Conservation (phyloP, 805 yeast species). For the Zygosaccharomyces bisporus region DNA sequence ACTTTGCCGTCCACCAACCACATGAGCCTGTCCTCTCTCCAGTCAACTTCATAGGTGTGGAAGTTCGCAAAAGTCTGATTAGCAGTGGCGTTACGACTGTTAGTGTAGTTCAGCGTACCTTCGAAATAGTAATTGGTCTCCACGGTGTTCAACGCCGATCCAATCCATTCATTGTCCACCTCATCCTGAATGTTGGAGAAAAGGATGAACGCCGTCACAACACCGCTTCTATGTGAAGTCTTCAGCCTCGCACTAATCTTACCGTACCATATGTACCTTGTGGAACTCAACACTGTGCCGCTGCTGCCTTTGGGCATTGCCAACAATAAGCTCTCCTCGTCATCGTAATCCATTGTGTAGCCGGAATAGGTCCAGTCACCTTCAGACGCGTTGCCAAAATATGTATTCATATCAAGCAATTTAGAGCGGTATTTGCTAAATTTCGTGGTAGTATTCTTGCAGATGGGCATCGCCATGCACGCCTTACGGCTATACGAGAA, state of each 20-base stretch:
- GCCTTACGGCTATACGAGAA: conserved; percentile 57
- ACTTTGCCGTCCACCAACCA: conserved; percentile 72
- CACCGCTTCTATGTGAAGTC: conserved; percentile 75
- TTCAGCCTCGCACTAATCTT: conserved; percentile 65
- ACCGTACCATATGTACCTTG: conserved; percentile 85
- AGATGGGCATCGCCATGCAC: conserved; percentile 84
- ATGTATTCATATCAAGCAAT: conserved; percentile 39
- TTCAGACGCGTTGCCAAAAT: conserved; percentile 67
- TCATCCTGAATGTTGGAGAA: conserved; percentile 87
- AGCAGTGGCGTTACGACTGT: conserved; percentile 43
- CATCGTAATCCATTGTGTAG: conserved; percentile 48
- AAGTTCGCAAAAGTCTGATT: conserved; percentile 59
- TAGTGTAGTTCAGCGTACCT: conserved; percentile 66
- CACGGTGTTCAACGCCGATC: conserved; percentile 59
- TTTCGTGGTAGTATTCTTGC: conserved; percentile 45
- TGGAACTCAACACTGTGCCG: conserved; percentile 79
- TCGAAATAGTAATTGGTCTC: conserved; percentile 78
- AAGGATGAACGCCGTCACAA: conserved; percentile 74
- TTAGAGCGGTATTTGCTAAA: conserved; percentile 39
- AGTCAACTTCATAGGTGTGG: conserved; percentile 75
- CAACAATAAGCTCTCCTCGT: conserved; percentile 50
- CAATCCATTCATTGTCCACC: conserved; percentile 84
- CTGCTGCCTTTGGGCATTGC: conserved; percentile 74
- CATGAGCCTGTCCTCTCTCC: conserved; percentile 65
- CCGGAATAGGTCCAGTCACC: conserved; percentile 68